phyloP scores from a whole-genome alignment of 768 basidiomycete species.

The Macrolepiota fuliginosa region DNA sequence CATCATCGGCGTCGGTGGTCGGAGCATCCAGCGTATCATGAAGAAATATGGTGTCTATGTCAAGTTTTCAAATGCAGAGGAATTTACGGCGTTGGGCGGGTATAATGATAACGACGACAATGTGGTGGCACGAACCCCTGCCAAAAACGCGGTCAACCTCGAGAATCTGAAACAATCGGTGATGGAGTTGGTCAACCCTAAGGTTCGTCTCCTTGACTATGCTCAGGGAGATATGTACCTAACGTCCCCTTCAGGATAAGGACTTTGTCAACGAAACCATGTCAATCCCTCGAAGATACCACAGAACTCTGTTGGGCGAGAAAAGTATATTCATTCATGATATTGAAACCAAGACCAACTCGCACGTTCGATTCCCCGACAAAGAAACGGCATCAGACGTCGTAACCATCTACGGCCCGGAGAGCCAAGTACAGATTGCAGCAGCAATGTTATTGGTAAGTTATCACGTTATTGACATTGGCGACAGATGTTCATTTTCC shows the following conservation, averaged over 20 bases:
- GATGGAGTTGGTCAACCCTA: conserved; percentile 96
- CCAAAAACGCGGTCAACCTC: conserved; percentile 94
- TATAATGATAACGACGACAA: conserved; percentile 99
- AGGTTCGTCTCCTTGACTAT: conserved; percentile 48
- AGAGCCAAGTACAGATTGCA: conserved; percentile 95
- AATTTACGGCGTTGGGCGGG: conserved; percentile 91
- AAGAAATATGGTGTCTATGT: conserved; percentile 99
- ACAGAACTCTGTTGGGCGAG: conserved; percentile 92
- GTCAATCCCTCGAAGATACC: conserved; percentile 91
- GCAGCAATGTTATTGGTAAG: conserved; percentile 91
- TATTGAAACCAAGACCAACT: conserved; percentile 96
- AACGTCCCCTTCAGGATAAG: conserved; percentile 67
- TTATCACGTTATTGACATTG: conserved; percentile 6
- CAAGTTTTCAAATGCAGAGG: conserved; percentile 97
- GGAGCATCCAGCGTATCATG: conserved; percentile 99
- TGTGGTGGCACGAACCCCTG: conserved; percentile 95
- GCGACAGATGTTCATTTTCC: not conserved
- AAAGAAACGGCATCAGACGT: conserved; percentile 94
- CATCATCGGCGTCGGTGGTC: conserved; percentile 96
- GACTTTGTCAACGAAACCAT: conserved; percentile 95
- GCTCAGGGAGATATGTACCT: conserved; percentile 2
- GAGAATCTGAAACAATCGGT: conserved; percentile 94
- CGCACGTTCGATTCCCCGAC: conserved; percentile 87
- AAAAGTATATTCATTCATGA: conserved; percentile 97
- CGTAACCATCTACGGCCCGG: conserved; percentile 95